Percentiles rank a stretch among this genome's conserved stretches.
Evolutionary conservation across 768 basidiomycete species (phyloP).

Genomic region (Pleurotus platypus): DNA sequence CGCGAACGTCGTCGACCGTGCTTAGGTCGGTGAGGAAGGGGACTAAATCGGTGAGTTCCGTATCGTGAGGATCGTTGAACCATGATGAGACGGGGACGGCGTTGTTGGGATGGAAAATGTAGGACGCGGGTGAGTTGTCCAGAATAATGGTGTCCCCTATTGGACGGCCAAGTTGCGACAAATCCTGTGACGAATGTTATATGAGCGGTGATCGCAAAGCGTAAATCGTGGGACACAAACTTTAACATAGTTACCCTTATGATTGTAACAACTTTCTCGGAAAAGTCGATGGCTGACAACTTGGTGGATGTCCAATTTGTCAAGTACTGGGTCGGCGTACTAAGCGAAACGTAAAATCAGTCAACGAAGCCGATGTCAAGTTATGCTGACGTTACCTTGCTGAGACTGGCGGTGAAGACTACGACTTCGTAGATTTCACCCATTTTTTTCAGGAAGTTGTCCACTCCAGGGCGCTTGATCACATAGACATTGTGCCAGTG

Average conservation of each 20-base stretch:
- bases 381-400: conserved; percentile 63
- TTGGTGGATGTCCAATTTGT: conserved; percentile 90
- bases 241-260: conserved; percentile 99
- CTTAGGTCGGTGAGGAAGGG: conserved; percentile 91
- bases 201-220: background rate
- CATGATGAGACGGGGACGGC: conserved; percentile 98
- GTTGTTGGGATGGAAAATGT: conserved; percentile 99
- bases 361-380: background rate
- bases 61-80: conserved; percentile 99
- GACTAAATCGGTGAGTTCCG: conserved; percentile 92
- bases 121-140: conserved; percentile 98
- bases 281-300: conserved; percentile 94
- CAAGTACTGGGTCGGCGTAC: conserved; percentile 98
- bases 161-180: conserved; percentile 94
- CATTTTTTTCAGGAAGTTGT: conserved; percentile 96
- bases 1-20: conserved; percentile 85
- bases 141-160: conserved; percentile 95
- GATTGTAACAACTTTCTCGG: conserved; percentile 98
- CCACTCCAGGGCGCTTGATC: conserved; percentile 97
- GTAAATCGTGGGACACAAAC: conserved; percentile 34
- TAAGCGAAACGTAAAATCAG: conserved; percentile 25
- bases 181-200: conserved; percentile 55
- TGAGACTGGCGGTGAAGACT: conserved; percentile 95
- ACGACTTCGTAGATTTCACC: conserved; percentile 98
- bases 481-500: conserved; percentile 99